These are phyloP conservation scores for Dorcoceras hygrometricum DNA, from an alignment of 257 asterid species.

Conservation along the genomic window DNA sequence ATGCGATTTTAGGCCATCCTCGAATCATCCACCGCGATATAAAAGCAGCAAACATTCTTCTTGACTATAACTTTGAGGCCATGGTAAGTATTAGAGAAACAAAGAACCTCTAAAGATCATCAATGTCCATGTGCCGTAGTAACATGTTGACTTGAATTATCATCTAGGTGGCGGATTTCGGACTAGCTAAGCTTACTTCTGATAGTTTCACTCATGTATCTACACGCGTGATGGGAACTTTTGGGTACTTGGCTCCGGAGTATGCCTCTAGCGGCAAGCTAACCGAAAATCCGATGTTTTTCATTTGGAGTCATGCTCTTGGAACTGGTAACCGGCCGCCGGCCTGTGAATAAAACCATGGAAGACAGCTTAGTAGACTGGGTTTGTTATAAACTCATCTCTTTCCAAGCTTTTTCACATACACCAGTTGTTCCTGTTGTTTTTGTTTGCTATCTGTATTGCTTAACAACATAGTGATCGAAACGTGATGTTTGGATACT, in stretches of 20 bases:
- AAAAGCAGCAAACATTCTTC: conserved; percentile 52
- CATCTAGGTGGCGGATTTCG: conserved; percentile 90
- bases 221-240: conserved; percentile 99
- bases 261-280: conserved; percentile 92
- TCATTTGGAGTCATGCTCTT: conserved; percentile 93
- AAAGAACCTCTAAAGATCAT: background rate
- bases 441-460: no score
- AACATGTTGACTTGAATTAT: background rate
- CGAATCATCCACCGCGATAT: conserved; percentile 54
- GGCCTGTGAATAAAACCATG: conserved; percentile 60
- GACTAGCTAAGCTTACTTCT: conserved; percentile 87
- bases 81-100: conserved; percentile 30
- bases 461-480: no score
- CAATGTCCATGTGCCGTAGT: background rate
- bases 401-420: background rate
- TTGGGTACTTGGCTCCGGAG: conserved; percentile 94
- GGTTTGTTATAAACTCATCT: conserved; percentile 40
- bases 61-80: conserved; percentile 48
- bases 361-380: conserved; percentile 94
- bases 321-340: conserved; percentile 77
- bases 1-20: conserved; percentile 42
- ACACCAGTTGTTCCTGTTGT: no score
- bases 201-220: conserved; percentile 87
- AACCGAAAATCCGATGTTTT: conserved; percentile 78
- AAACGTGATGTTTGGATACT: no score